phyloP scores from a whole-genome alignment of 1,139 yeast species.

The Zygosaccharomyces sapae region DNA sequence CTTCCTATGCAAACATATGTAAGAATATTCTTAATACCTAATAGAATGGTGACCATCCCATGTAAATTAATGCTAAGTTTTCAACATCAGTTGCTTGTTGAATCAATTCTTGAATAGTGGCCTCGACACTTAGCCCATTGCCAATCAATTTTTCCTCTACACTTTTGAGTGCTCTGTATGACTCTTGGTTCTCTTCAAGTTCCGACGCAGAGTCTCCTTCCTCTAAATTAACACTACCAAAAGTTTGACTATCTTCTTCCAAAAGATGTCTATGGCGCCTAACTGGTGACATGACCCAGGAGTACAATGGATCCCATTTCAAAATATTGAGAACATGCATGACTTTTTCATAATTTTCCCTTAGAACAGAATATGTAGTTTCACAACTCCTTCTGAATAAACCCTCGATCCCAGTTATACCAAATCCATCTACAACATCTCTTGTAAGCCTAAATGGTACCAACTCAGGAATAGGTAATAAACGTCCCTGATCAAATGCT shows the following conservation, averaged over 20 bases:
- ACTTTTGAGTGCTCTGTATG: slow-evolving; percentile 66
- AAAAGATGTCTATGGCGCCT: slow-evolving; percentile 44
- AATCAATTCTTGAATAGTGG: slow-evolving; percentile 75
- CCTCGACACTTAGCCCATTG: slow-evolving; percentile 71
- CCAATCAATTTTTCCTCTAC: slow-evolving; percentile 69
- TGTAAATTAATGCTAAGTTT: slow-evolving; percentile 70
- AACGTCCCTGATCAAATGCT: slow-evolving; percentile 88
- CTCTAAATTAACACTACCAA: slow-evolving; percentile 8
- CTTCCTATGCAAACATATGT: neutral
- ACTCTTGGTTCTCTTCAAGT: slow-evolving; percentile 48
- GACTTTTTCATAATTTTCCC: slow-evolving; percentile 65
- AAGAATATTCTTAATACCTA: slow-evolving; percentile 15
- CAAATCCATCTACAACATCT: slow-evolving; percentile 91
- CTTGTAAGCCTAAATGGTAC: slow-evolving; percentile 91
- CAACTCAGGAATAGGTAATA: slow-evolving; percentile 81
- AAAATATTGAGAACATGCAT: slow-evolving; percentile 80
- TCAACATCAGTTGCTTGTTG: slow-evolving; percentile 66
- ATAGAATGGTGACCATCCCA: slow-evolving; percentile 69
- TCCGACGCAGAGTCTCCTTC: slow-evolving; percentile 14
- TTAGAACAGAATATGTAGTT: slow-evolving; percentile 62
- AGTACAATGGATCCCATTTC: slow-evolving; percentile 86
- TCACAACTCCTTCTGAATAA: slow-evolving; percentile 70
- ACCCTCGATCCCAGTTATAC: slow-evolving; percentile 77
- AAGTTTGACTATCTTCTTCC: slow-evolving; percentile 24
- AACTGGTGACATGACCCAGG: slow-evolving; percentile 81